These are phyloP conservation scores for Corchorus olitorius DNA, from an alignment of 345 rosid genomes.

Conservation along the genomic window DNA sequence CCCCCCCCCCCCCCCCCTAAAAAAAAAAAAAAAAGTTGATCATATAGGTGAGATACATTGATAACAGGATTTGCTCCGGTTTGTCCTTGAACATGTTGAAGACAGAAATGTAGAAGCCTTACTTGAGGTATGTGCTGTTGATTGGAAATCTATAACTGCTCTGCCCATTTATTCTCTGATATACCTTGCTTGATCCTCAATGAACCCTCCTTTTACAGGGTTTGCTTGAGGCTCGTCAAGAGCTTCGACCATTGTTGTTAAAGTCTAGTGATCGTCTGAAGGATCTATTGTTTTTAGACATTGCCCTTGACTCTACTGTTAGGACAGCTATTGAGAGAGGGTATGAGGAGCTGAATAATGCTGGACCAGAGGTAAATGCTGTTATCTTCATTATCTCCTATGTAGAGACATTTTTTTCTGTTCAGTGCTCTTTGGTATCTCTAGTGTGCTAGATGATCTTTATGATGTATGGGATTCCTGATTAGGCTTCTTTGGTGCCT, in stretches of 20 bases:
- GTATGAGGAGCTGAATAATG: constrained; percentile 72
- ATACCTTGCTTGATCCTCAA: neutral
- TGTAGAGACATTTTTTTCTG: constrained; percentile 8
- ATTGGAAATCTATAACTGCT: neutral
- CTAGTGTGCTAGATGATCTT: constrained; percentile 13
- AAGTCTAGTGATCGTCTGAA: constrained; percentile 80
- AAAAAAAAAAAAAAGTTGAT: constrained; percentile 11
- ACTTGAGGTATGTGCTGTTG: constrained; percentile 65
- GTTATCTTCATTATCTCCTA: constrained; percentile 18
- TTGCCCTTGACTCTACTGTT: constrained; percentile 92
- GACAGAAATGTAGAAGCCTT: constrained; percentile 86
- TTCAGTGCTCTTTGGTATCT: constrained; percentile 8
- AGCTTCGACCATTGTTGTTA: constrained; percentile 69
- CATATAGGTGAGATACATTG: constrained; percentile 14
- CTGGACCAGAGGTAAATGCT: constrained; percentile 77
- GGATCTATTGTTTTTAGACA: constrained; percentile 90
- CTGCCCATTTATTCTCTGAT: constrained; percentile 11
- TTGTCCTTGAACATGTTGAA: constrained; percentile 78
- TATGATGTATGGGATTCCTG: constrained; percentile 17
- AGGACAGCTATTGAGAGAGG: constrained; percentile 98
- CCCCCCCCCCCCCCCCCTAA: no score
- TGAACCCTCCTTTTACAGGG: constrained; percentile 46
- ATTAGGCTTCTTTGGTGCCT: constrained; percentile 21
- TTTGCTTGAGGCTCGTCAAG: constrained; percentile 97
- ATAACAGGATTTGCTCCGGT: constrained; percentile 82